Evolutionary conservation across 2,329 filamentous ascomycete genomes (phyloP), one percentile per base, ranked within the genome.

Genomic region (Purpureocillium lavendulum): DNA sequence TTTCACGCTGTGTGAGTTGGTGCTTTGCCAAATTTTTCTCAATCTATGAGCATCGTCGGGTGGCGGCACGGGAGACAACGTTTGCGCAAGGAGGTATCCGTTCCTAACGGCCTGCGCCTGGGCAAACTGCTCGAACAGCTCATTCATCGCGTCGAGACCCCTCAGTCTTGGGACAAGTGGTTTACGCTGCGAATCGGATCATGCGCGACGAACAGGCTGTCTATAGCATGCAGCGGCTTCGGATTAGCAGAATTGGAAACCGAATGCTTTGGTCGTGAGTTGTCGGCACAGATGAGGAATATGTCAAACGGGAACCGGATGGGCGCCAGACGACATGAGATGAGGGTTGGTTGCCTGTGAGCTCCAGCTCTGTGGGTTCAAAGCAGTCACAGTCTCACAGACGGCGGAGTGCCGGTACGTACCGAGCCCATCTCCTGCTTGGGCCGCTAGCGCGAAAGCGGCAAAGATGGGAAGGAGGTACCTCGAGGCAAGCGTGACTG

Each of bases 31-130:
- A 51, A 96, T 82, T 32, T 73, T 73, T 52, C 75, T 73, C 33
- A 96, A 66, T 41, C 79, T 78, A 41, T 78, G 70, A 30, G 81
- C 75, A 42, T 87, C 69, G 35, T 73, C 63, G 24, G 69, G 52
- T 4, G 83, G 75, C 36, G 83, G 61, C 42, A 83, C 70, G 29
- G 90, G 89, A 12, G 77, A 82, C 42, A 97, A 67, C 9, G 84
- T 84, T 43, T 77, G 73, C 15, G 88, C 83, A 30, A 97, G 74
- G 36, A 71, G 70, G 52, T 84, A 82, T 44, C 88, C 88, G 56
- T 85, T 77, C 41, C 73, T 70, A 24, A 66, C 61, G 35, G 67
- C 61, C 53, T 88, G 75, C 30, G 86, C 86, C 41, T 75, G 65
- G 40, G 75, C 77, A 58, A 95, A 94, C 43, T 85, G 78, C 32